These are phyloP conservation scores for Avena atlantica DNA, from an alignment of 176 grass and related monocot genomes.

Conservation along the genomic window DNA sequence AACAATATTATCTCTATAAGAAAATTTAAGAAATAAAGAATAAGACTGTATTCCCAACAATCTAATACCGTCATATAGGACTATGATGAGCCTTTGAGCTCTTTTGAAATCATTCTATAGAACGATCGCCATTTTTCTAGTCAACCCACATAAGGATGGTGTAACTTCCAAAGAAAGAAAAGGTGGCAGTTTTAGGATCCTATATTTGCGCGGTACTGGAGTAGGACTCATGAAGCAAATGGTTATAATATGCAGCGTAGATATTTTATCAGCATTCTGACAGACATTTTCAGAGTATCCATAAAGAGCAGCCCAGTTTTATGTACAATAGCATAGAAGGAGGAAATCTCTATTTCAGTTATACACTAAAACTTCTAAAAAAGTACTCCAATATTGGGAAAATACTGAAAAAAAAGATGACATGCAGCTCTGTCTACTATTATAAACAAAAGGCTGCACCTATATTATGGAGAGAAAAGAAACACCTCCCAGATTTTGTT, in stretches of 20 bases:
- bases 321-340: neutral
- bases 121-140: neutral
- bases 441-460: constrained; percentile 1
- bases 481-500: constrained; percentile 74
- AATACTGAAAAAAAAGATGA: constrained; percentile 19
- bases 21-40: neutral
- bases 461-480: constrained; percentile 37
- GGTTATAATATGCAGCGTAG: neutral
- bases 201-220: too few relatives aligned
- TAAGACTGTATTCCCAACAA: neutral
- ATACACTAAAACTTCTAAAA: neutral
- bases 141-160: neutral
- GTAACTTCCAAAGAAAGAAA: neutral
- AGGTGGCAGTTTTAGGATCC: neutral
- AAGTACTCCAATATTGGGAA: neutral
- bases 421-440: neutral
- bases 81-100: neutral
- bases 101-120: neutral
- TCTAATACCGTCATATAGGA: neutral
- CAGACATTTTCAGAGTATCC: neutral
- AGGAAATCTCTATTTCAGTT: neutral
- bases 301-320: neutral
- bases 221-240: neutral
- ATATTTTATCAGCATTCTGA: constrained; percentile 19
- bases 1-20: neutral